Evolutionary conservation across 495 filamentous ascomycete species (phyloP).

Genomic region (Trichoderma gamsii): DNA sequence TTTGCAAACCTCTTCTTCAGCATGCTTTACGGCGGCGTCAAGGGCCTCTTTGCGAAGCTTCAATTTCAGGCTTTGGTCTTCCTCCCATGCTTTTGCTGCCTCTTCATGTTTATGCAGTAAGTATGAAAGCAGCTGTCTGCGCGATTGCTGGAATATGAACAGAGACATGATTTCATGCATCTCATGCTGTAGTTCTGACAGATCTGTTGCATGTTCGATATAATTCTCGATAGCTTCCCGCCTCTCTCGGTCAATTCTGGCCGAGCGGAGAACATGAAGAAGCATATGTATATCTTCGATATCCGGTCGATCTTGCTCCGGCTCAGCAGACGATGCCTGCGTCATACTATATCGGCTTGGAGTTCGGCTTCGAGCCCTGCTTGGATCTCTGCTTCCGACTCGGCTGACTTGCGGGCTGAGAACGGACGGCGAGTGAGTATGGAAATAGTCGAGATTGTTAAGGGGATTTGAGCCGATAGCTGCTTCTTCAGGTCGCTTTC

Average conservation of each 20-base stretch:
- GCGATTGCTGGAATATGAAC: constrained; percentile 85
- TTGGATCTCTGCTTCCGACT: constrained; percentile 20
- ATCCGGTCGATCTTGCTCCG: constrained; percentile 28
- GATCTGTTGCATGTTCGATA: constrained; percentile 70
- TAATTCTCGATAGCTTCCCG: constrained; percentile 75
- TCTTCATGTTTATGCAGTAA: constrained; percentile 59
- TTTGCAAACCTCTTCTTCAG: constrained; percentile 60
- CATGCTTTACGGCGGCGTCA: constrained; percentile 50
- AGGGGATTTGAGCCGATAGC: constrained; percentile 53
- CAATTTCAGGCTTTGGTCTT: constrained; percentile 24
- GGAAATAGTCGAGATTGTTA: constrained; percentile 74
- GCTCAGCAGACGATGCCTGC: constrained; percentile 13
- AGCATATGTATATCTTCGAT: constrained; percentile 62
- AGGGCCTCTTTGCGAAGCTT: constrained; percentile 44
- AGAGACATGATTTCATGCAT: constrained; percentile 80
- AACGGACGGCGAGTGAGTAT: constrained; percentile 52
- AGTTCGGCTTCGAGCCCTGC: constrained; percentile 15
- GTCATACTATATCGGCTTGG: constrained; percentile 26
- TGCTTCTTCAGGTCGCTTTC: constrained; percentile 40
- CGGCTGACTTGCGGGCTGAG: constrained; percentile 23
- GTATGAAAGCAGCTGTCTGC: constrained; percentile 63
- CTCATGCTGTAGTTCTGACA: constrained; percentile 67
- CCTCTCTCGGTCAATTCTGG: constrained; percentile 84
- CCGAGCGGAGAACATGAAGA: constrained; percentile 54
- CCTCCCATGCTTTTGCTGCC: constrained; percentile 30